Base-by-base conservation (phyloP, 805 yeast genomes). In the Cyberlindnera euphorbiae region DNA sequence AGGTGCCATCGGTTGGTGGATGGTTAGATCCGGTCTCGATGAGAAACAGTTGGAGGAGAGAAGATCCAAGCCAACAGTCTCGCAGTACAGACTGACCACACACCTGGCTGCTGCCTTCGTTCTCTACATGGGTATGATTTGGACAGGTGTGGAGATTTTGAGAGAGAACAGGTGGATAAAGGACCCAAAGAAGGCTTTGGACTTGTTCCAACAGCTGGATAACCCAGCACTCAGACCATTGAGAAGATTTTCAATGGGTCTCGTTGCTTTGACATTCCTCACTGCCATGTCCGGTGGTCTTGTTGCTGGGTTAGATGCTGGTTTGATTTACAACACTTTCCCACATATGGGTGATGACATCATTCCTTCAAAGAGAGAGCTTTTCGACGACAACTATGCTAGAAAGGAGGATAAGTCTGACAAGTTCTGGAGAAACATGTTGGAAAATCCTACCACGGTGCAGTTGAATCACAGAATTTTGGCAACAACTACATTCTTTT, bases 1-100 rank as follows among this genome's bases (percentile, higher is more conserved):
- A 67, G 98, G 98, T 35, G 83, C 81, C 35, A 82, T 93, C 47
- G 98, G 98, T 22, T 93, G 98, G 98, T 93, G 99, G 99, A 93
- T 93, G 98, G 98, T 93, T 35, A 79, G 84, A 52, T 86, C 96
- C 8, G 98, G 98, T 21, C 70, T 93, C 38, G 95, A 88, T 56
- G 82, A 82, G 53, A 72, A 80, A 29, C 82, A 82, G 53, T 66
- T 93, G 32, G 73, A 72, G 16, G 88, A 82, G 46, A 74, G 96
- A 57, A 82, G 75, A 30, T 79, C 95, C 1, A 94, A 90, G 56
- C 98, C 98, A n/a, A 87, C 98, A 0, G 98, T 93, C 3, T 85
- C 96, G 5, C 97, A 86, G 55, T 93, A 93, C 57, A 75, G 98
- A 59, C 69, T 93, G 35, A 88, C 97, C 2, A 80, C 97, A 1